Conservation (phyloP, 106 monocot species). For the Alisma plantagoaquatica region DNA sequence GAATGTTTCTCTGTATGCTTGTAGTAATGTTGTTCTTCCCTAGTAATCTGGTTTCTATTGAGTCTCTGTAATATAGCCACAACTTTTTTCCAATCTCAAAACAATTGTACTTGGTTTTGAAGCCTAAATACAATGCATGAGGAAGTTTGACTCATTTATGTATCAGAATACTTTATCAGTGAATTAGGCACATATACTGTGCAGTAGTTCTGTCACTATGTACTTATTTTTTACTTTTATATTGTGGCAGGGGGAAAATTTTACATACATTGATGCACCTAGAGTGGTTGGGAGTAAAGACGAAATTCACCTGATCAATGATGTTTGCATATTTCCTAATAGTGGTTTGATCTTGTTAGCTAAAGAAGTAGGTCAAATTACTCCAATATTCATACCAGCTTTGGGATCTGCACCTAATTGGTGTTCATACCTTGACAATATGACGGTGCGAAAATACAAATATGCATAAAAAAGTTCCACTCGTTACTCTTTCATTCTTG, state of each 20-base stretch:
- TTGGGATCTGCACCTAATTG: constrained; percentile 86
- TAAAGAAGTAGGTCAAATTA: constrained; percentile 65
- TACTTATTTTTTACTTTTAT: no score
- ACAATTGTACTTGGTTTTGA: no score
- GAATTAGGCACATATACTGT: no score
- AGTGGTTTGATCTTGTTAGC: constrained; percentile 80
- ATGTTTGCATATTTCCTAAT: constrained; percentile 51
- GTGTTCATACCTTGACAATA: constrained; percentile 66
- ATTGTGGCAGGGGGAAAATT: constrained; percentile 53
- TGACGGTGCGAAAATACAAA: constrained; percentile 29
- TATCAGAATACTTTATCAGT: no score
- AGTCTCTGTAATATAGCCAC: no score
- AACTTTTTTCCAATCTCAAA: no score
- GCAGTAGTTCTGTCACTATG: no score
- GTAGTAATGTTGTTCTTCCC: no score
- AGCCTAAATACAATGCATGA: background rate
- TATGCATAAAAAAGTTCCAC: background rate
- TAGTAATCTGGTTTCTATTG: no score
- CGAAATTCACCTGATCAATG: no score
- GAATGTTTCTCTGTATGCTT: no score
- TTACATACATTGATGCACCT: constrained; percentile 72
- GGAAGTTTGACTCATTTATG: background rate
- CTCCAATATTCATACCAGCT: constrained; percentile 69
- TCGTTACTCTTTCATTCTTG: background rate
- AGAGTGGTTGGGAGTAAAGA: constrained; percentile 32